These are phyloP conservation scores for Lentinula sp. DNA, from an alignment of 768 basidiomycete species.

Conservation along the genomic window DNA sequence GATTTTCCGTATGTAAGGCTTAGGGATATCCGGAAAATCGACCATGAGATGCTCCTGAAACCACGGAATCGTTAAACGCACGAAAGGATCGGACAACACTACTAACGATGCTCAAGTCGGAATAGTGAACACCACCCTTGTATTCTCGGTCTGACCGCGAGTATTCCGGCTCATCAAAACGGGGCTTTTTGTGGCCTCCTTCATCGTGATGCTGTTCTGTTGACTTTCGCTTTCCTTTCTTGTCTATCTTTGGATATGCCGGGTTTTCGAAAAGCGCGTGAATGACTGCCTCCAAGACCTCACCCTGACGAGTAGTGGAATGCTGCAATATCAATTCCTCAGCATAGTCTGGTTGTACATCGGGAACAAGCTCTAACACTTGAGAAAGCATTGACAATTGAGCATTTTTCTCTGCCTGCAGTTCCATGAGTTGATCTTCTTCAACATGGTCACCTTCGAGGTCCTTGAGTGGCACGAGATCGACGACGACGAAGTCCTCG, in stretches of 20 bases:
- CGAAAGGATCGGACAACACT: constrained; percentile 7
- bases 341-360: constrained; percentile 30
- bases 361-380: constrained; percentile 58
- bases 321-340: constrained; percentile 40
- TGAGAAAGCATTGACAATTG: constrained; percentile 29
- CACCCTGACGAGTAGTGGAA: constrained; percentile 25
- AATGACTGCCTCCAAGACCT: constrained; percentile 48
- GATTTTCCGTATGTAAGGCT: constrained; percentile 42
- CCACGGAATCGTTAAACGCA: neutral
- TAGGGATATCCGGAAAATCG: constrained; percentile 56
- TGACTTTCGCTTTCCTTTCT: constrained; percentile 39
- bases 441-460: neutral
- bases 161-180: constrained; percentile 47
- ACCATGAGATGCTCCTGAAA: constrained; percentile 44
- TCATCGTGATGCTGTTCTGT: constrained; percentile 15
- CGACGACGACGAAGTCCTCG: neutral
- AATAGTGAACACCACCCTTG: constrained; percentile 40
- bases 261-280: constrained; percentile 59
- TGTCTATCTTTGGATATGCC: constrained; percentile 49
- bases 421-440: neutral
- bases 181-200: constrained; percentile 17
- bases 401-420: neutral
- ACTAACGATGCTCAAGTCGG: constrained; percentile 46
- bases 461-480: neutral
- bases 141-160: constrained; percentile 36